These are phyloP conservation scores for Ampelocalamus luodianensis DNA, from an alignment of 176 grass and related monocot species.

Conservation along the genomic window DNA sequence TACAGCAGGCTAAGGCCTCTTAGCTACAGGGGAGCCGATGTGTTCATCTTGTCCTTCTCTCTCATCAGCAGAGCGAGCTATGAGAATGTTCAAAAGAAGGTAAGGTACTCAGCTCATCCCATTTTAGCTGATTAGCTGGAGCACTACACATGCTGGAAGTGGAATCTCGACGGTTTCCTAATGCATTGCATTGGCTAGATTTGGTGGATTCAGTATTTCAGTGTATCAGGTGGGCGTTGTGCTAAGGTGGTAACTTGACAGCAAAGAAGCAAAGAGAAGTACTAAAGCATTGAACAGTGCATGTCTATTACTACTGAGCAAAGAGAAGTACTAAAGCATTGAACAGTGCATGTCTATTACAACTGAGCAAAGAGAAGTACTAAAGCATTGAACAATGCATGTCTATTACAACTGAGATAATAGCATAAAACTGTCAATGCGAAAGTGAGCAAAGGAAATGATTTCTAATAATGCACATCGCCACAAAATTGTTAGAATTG, in stretches of 20 bases:
- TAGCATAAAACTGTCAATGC: neutral
- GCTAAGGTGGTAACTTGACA: neutral
- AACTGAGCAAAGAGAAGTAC: neutral
- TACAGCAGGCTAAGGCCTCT: conserved; percentile 92
- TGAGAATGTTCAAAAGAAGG: conserved; percentile 97
- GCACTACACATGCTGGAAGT: too few relatives aligned
- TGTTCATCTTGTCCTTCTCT: conserved; percentile 93
- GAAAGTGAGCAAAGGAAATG: neutral
- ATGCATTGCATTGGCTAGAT: neutral
- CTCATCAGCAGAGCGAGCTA: conserved; percentile 93
- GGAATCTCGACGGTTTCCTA: neutral
- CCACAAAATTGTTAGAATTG: neutral
- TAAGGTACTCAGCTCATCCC: neutral
- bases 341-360: neutral
- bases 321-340: neutral
- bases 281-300: too few relatives aligned
- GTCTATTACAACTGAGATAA: neutral
- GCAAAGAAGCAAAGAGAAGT: too few relatives aligned
- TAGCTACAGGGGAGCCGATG: conserved; percentile 88
- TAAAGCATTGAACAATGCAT: neutral
- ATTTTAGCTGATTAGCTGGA: neutral
- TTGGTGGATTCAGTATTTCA: neutral
- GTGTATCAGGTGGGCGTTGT: neutral
- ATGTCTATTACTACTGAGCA: too few relatives aligned
- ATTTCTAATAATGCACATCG: neutral